Conservation (phyloP, 2,329 filamentous ascomycete species). For the Aspergillus udagawae region DNA sequence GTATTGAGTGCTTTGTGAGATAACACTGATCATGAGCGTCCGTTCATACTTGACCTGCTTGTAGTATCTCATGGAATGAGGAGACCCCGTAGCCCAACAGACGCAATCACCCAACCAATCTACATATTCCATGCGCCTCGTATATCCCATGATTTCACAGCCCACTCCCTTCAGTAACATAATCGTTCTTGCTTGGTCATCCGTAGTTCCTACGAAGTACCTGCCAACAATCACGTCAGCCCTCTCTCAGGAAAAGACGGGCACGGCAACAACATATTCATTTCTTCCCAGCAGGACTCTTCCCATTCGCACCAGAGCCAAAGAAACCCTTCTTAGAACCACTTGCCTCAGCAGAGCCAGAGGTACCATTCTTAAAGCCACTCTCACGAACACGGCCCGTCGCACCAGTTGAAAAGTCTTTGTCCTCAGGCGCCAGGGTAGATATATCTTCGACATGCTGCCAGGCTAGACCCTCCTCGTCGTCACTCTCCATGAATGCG, state of each 20-base stretch:
- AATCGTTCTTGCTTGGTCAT: not conserved
- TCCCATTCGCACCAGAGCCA: not conserved
- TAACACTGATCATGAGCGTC: not conserved
- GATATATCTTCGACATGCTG: constrained; percentile 8
- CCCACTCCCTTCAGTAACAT: not conserved
- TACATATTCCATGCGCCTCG: not conserved
- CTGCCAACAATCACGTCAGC: not conserved
- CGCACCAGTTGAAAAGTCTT: not conserved
- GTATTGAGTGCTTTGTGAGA: not conserved
- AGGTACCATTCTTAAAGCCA: too few relatives aligned
- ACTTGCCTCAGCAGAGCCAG: too few relatives aligned
- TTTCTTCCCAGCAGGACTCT: not conserved
- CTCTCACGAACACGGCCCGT: not conserved
- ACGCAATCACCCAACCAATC: not conserved
- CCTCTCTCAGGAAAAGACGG: not conserved
- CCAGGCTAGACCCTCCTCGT: constrained; percentile 11
- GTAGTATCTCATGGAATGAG: not conserved
- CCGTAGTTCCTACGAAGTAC: not conserved
- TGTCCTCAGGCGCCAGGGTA: not conserved
- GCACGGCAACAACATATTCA: not conserved
- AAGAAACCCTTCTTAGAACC: not conserved
- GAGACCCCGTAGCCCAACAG: not conserved
- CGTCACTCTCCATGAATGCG: not conserved
- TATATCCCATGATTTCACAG: too few relatives aligned
- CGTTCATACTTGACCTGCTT: not conserved